Evolutionary conservation across 768 basidiomycete genomes (phyloP).

Genomic region (Xerocomus potaroensis): DNA sequence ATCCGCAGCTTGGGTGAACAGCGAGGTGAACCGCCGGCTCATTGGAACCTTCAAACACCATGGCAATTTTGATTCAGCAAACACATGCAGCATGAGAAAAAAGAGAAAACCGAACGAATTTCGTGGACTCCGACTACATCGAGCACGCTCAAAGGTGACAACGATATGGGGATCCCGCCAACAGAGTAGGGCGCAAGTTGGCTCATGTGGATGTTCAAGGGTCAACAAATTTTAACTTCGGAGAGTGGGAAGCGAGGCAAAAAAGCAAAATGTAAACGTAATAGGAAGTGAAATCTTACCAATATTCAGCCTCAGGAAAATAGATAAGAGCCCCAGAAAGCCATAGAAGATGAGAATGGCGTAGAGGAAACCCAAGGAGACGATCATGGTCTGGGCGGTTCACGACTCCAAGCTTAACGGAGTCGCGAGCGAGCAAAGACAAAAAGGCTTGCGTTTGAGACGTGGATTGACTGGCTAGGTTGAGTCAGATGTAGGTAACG

Average conservation of each 20-base stretch:
- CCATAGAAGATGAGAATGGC: slow-evolving; percentile 19
- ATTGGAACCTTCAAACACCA: slow-evolving; percentile 13
- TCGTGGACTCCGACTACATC: no score
- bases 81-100: neutral
- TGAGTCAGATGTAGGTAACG: no score
- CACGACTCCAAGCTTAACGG: neutral
- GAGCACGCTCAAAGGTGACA: no score
- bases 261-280: neutral
- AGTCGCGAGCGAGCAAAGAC: neutral
- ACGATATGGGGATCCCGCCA: no score
- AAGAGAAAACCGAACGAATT: neutral
- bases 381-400: slow-evolving; percentile 18
- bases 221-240: neutral
- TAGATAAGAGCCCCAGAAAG: slow-evolving; percentile 9
- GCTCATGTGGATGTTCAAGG: neutral
- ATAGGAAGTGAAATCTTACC: slow-evolving; percentile 11
- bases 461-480: neutral
- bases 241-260: neutral
- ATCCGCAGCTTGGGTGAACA: slow-evolving; percentile 42
- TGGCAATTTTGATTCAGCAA: slow-evolving; percentile 7
- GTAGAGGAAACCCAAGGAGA: slow-evolving; percentile 20
- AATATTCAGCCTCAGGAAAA: neutral
- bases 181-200: neutral
- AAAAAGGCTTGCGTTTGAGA: neutral
- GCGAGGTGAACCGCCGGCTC: slow-evolving; percentile 37